phyloP scores from a whole-genome alignment of 495 filamentous ascomycete species.

The Penicillium cosmopolitanum region DNA sequence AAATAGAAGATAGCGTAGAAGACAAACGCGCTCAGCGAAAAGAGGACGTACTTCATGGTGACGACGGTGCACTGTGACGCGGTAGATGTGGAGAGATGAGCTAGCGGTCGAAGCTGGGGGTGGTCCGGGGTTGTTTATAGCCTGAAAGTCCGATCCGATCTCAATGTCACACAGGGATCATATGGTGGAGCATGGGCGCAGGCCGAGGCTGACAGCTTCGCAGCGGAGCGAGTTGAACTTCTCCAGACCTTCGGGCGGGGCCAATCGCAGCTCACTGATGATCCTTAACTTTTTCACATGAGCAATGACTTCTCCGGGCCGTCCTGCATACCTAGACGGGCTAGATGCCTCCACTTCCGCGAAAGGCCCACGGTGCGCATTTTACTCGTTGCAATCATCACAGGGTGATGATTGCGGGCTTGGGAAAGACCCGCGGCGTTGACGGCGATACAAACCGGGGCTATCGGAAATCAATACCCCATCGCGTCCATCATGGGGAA shows the following conservation, averaged over 20 bases:
- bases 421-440: no score
- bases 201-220: constrained; percentile 17
- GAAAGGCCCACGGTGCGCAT: no score
- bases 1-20: constrained; percentile 49
- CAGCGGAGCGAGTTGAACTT: constrained; percentile 10
- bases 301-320: constrained; percentile 10
- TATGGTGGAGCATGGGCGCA: constrained; percentile 13
- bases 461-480: no score
- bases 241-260: constrained; percentile 5
- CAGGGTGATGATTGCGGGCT: background rate
- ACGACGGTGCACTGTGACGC: background rate
- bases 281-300: constrained; percentile 23
- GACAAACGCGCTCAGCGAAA: constrained; percentile 44
- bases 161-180: constrained; percentile 12
- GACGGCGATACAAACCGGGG: no score
- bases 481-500: no score
- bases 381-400: background rate
- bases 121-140: constrained; percentile 8
- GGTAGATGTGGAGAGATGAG: no score
- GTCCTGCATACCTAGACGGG: constrained; percentile 28
- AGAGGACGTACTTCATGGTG: constrained; percentile 40
- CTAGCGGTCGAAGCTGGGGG: background rate
- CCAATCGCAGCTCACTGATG: constrained; percentile 15
- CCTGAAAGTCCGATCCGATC: background rate
- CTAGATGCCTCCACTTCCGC: background rate